These are phyloP conservation scores for Chytriomyces confervae DNA, from an alignment of 192 early-diverging fungal genomes.

Conservation along the genomic window DNA sequence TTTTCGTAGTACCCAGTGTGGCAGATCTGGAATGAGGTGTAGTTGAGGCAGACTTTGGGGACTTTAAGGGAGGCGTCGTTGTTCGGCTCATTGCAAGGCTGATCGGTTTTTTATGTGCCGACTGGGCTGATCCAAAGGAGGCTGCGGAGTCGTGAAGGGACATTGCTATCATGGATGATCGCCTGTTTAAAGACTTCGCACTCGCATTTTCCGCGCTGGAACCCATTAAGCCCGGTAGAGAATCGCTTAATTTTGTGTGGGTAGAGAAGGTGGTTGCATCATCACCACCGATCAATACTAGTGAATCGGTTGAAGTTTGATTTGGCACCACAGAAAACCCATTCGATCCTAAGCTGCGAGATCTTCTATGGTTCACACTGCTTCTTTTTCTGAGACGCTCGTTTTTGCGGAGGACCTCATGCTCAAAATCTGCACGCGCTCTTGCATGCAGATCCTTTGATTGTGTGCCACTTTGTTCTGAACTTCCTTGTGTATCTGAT, in stretches of 20 bases:
- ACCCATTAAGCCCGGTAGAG: too few relatives aligned
- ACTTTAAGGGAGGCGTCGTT: too few relatives aligned
- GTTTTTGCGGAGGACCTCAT: too few relatives aligned
- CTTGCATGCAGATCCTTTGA: background rate
- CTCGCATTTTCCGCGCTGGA: background rate
- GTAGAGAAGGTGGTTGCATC: background rate
- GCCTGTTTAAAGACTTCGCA: background rate
- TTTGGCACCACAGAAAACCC: background rate
- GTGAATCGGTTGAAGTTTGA: background rate
- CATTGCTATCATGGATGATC: background rate
- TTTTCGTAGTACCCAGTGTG: too few relatives aligned
- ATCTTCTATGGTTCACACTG: too few relatives aligned
- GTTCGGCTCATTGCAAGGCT: too few relatives aligned
- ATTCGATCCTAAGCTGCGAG: background rate
- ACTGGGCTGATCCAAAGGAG: background rate
- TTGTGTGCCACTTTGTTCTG: background rate
- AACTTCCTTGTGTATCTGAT: conserved; percentile 1
- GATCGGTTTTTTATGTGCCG: conserved; percentile 1
- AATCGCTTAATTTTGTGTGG: too few relatives aligned
- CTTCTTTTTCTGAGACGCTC: too few relatives aligned
- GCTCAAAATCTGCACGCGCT: too few relatives aligned
- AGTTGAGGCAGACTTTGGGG: too few relatives aligned
- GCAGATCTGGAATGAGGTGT: too few relatives aligned
- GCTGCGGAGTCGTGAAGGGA: background rate
- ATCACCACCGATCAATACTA: background rate